These are phyloP conservation scores for Tetrapisispora phaffii DNA, from an alignment of 805 yeast genomes.

Conservation along the genomic window DNA sequence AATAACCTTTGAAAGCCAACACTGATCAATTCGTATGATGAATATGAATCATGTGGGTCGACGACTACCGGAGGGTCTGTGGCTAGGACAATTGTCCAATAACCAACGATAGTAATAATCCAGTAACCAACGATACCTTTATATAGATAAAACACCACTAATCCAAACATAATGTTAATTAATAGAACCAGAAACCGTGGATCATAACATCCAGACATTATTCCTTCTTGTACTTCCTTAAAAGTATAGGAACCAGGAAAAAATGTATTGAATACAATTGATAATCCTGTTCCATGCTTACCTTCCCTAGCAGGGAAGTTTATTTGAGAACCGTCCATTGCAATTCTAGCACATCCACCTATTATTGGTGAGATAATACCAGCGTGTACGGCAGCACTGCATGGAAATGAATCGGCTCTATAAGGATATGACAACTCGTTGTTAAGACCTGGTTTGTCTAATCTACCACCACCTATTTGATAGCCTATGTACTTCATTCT, in stretches of 20 bases:
- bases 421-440: conserved; percentile 46
- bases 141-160: conserved; percentile 47
- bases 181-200: conserved; percentile 49
- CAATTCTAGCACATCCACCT: conserved; percentile 71
- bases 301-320: conserved; percentile 43
- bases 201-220: conserved; percentile 52
- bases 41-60: conserved; percentile 42
- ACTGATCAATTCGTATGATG: conserved; percentile 53
- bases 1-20: conserved; percentile 63
- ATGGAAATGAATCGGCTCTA: conserved; percentile 80
- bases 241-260: conserved; percentile 70
- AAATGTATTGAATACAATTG: conserved; percentile 52
- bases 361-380: conserved; percentile 61
- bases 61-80: conserved; percentile 70
- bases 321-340: conserved; percentile 44
- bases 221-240: conserved; percentile 31
- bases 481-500: conserved; percentile 60
- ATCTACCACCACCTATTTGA: conserved; percentile 66
- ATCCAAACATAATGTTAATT: conserved; percentile 52
- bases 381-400: conserved; percentile 84
- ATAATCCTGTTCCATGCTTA: conserved; percentile 38
- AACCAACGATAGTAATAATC: conserved; percentile 54
- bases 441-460: conserved; percentile 10
- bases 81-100: conserved; percentile 69
- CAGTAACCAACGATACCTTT: conserved; percentile 46